A percentile compares a stretch with the other conserved stretches of the same genome.
These are phyloP conservation scores for Aspergillus jensenii DNA, from an alignment of 2,329 filamentous ascomycete genomes.

Conservation along the genomic window DNA sequence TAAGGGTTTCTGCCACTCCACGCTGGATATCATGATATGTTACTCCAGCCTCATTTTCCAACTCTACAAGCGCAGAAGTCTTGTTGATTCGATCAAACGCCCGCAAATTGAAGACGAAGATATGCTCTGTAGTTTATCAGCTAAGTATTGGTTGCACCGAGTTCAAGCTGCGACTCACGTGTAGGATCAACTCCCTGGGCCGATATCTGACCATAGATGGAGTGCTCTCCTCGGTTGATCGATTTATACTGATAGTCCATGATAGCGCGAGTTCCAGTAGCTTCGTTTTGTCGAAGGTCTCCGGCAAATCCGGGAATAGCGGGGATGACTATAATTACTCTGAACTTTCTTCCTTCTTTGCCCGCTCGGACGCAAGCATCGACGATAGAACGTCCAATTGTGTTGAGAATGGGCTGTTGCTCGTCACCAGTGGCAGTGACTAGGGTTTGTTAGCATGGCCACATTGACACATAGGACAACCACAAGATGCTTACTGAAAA, in stretches of 20 bases:
- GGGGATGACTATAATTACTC: conserved; percentile 86
- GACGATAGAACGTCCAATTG: conserved; percentile 83
- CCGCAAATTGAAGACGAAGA: conserved; percentile 92
- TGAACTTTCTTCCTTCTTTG: conserved; percentile 83
- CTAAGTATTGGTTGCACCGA: conserved; percentile 36
- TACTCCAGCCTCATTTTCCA: conserved; percentile 79
- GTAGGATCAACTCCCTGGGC: conserved; percentile 73
- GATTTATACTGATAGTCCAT: conserved; percentile 99
- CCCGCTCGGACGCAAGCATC: conserved; percentile 81
- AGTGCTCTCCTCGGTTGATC: conserved; percentile 86
- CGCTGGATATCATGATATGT: conserved; percentile 84
- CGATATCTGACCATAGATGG: conserved; percentile 78
- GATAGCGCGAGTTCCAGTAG: conserved; percentile 83
- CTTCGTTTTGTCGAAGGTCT: conserved; percentile 79
- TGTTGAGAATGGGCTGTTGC: conserved; percentile 82
- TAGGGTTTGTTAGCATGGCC: conserved; percentile 27
- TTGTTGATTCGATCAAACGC: conserved; percentile 91
- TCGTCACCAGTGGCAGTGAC: conserved; percentile 87
- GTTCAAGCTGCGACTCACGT: conserved; percentile 24
- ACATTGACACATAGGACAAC: not conserved
- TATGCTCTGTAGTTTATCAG: conserved; percentile 56
- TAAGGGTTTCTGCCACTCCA: conserved; percentile 84
- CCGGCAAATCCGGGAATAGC: conserved; percentile 92
- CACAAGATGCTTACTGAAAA: conserved; percentile 67
- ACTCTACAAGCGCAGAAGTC: conserved; percentile 68